Conservation (phyloP, 331 rosid species). For the Prunus yedoensis region DNA sequence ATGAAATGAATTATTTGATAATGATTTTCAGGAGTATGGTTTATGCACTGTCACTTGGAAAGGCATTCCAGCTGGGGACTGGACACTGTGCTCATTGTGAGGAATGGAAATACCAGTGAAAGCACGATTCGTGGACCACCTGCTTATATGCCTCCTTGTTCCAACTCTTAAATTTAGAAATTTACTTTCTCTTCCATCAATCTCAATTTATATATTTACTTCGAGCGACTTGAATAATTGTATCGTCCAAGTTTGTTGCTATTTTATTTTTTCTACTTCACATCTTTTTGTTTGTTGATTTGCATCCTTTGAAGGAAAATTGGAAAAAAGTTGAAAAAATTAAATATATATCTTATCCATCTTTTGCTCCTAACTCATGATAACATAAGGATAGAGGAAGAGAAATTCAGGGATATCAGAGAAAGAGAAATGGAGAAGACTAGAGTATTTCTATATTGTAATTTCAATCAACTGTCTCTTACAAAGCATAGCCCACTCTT, state of each 20-base stretch:
- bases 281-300: too few species aligned
- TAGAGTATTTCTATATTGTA: too few species aligned
- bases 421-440: too few species aligned
- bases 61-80: conserved; percentile 26
- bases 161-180: background rate
- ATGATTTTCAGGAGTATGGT: conserved; percentile 26
- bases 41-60: conserved; percentile 33
- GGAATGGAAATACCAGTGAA: conserved; percentile 6
- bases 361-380: too few species aligned
- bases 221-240: background rate
- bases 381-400: too few species aligned
- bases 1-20: background rate
- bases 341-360: too few species aligned
- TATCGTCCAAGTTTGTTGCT: background rate
- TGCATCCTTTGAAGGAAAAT: too few species aligned
- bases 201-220: background rate
- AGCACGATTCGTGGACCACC: conserved; percentile 8
- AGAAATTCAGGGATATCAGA: too few species aligned
- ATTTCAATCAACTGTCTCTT: too few species aligned
- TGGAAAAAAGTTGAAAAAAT: too few species aligned
- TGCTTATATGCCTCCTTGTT: conserved; percentile 18
- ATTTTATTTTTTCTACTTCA: too few species aligned
- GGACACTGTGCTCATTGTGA: conserved; percentile 20
- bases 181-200: background rate
- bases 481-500: too few species aligned